These are phyloP conservation scores for Hericium coralloides DNA, from an alignment of 768 basidiomycete genomes.

Conservation along the genomic window DNA sequence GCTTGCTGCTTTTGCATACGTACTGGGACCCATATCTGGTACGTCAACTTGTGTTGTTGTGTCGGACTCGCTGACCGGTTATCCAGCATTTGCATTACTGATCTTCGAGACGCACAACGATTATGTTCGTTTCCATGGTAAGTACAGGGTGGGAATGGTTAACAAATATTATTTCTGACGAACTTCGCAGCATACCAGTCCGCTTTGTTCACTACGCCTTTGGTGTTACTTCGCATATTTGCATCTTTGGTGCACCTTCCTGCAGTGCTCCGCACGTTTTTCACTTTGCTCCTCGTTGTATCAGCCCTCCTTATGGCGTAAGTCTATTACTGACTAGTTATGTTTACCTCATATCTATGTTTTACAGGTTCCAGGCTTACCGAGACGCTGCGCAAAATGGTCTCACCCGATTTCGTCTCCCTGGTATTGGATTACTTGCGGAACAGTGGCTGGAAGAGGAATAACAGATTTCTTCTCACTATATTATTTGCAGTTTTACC, in stretches of 20 bases:
- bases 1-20: constrained; percentile 53
- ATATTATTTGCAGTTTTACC: no score
- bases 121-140: constrained; percentile 72
- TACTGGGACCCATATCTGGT: constrained; percentile 71
- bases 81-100: constrained; percentile 50
- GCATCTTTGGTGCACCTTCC: constrained; percentile 45
- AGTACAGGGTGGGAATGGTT: constrained; percentile 13
- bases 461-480: constrained; percentile 16
- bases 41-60: constrained; percentile 38
- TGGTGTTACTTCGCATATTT: constrained; percentile 47
- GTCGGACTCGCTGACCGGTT: constrained; percentile 50
- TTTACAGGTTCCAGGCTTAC: constrained; percentile 39
- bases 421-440: constrained; percentile 54
- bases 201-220: constrained; percentile 57
- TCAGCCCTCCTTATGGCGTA: constrained; percentile 48
- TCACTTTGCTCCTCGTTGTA: constrained; percentile 36
- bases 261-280: constrained; percentile 39
- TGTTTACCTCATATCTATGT: not conserved
- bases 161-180: not conserved
- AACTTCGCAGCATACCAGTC: constrained; percentile 61
- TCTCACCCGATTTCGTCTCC: constrained; percentile 51
- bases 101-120: constrained; percentile 73
- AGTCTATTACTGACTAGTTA: constrained; percentile 17
- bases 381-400: constrained; percentile 41
- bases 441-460: constrained; percentile 65